Percentiles rank a stretch among this genome's conserved stretches.
phyloP scores from a whole-genome alignment of 257 asterid genomes.

The Mentha longifolia region DNA sequence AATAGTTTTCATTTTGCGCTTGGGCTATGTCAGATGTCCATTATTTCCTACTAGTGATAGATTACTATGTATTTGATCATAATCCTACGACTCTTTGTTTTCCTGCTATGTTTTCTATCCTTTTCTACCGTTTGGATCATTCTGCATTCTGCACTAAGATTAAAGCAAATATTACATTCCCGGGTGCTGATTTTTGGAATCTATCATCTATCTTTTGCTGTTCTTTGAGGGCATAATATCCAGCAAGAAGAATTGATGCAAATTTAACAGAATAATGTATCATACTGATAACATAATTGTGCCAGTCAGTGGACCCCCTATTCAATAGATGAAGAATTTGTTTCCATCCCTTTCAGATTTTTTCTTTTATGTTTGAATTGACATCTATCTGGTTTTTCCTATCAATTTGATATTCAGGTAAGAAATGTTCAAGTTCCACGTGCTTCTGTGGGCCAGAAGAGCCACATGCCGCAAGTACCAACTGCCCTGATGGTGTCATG shows the following conservation, averaged over 20 bases:
- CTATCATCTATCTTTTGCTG: conserved; percentile 6
- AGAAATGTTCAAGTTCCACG: conserved; percentile 49
- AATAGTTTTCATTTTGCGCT: background rate
- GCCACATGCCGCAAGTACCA: conserved; percentile 98
- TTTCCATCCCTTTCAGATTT: conserved; percentile 15
- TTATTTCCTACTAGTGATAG: conserved; percentile 15
- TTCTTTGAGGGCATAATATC: conserved; percentile 13
- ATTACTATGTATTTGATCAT: conserved; percentile 23
- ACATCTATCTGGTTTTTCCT: conserved; percentile 33
- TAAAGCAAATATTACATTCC: conserved; percentile 25
- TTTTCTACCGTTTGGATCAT: conserved; percentile 22
- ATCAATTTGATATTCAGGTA: conserved; percentile 44
- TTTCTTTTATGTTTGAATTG: conserved; percentile 10
- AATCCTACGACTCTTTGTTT: conserved; percentile 16
- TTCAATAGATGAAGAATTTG: conserved; percentile 1
- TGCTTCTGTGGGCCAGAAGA: conserved; percentile 96
- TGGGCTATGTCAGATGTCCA: conserved; percentile 13
- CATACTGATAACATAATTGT: conserved; percentile 16
- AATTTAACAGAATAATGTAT: background rate
- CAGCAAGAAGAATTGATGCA: conserved; percentile 24
- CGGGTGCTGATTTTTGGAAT: conserved; percentile 22
- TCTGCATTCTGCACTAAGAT: conserved; percentile 19
- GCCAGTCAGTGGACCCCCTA: background rate
- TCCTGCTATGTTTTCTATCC: conserved; percentile 14
- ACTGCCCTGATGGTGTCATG: conserved; percentile 85